A percentile compares a stretch with the other conserved stretches of the same genome.
These are phyloP conservation scores for Moesziomyces aphidis DNA, from an alignment of 1,284 basidiomycete genomes.

Conservation along the genomic window DNA sequence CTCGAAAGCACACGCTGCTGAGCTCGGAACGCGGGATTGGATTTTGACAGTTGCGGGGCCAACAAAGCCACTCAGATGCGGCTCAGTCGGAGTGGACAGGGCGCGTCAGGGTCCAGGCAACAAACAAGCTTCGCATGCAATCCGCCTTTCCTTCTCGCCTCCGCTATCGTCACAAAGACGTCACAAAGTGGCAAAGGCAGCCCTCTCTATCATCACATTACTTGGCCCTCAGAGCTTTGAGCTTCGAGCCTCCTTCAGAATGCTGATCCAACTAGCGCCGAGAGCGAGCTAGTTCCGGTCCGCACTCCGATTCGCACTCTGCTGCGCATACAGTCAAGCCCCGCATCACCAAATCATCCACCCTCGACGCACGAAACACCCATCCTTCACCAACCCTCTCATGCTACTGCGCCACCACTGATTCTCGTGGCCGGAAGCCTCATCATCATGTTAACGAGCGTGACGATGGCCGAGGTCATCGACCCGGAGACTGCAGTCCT, in stretches of 20 bases:
- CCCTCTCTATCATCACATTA: not conserved
- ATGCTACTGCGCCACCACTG: too few relatives aligned
- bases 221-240: not conserved
- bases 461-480: constrained; percentile 44
- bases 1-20: not conserved
- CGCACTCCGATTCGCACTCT: too few relatives aligned
- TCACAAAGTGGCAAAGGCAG: not conserved
- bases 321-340: not conserved
- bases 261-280: not conserved
- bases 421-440: not conserved
- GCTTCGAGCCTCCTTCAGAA: not conserved
- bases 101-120: constrained; percentile 21
- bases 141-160: not conserved
- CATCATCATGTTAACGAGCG: constrained; percentile 28
- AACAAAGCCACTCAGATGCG: too few relatives aligned
- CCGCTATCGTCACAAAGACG: not conserved
- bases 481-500: constrained; percentile 35
- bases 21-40: constrained; percentile 28
- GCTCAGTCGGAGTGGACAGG: not conserved
- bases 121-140: not conserved
- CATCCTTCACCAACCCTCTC: not conserved
- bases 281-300: too few relatives aligned
- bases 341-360: not conserved
- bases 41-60: constrained; percentile 12
- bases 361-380: not conserved